Base-by-base conservation (phyloP, 345 rosid species). In the Schrenkiella parvula region DNA sequence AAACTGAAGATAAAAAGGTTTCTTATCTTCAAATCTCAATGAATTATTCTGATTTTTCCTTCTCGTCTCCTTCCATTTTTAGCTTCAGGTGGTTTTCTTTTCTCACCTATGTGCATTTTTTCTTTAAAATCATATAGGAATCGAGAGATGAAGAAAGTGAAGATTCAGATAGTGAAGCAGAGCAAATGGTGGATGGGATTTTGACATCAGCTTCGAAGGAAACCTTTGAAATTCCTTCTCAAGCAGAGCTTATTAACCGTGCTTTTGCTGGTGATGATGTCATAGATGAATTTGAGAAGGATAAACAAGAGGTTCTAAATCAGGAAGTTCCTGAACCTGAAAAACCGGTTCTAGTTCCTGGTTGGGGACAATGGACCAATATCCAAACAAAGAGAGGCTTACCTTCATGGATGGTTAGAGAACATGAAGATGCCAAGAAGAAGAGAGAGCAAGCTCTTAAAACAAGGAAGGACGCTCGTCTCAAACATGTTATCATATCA, bases 211-310 rank as follows among this genome's bases (percentile, higher is more conserved):
- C 77, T 43, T 67, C 83, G 5, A 75, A 70, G 66, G 71, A 80
- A 46, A 68, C 89, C 7, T 89, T 80, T 80, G 81, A 82, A 60
- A 90, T 91, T 66, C 97, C 95, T 71, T 91, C 96, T 60, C 99
- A 91, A 79, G 95, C 79, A 17, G 99, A 95, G 73, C 96, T 91
- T 71, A 80, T 91, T 47, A 87, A 56, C 57, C 87, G 82, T 48
- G 96, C 95, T 72, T 95, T 95, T 81, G 97, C 99, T 2, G 99
- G 97, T 38, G 96, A 91, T 78, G 90, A 95, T 41, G 97, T 91
- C 19, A 84, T 75, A 38, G 93, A 86, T 11, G 96, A 91, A 65
- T 95, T 95, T 73, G 84, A 78, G 66, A 88, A 87, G 80, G 87
- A 85, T 38, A 95, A 89, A 68, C 76, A 78, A 78, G 88, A 85